Evolutionary conservation across 2,329 filamentous ascomycete species (phyloP).

Genomic region (Orbilia blumenaviensis): DNA sequence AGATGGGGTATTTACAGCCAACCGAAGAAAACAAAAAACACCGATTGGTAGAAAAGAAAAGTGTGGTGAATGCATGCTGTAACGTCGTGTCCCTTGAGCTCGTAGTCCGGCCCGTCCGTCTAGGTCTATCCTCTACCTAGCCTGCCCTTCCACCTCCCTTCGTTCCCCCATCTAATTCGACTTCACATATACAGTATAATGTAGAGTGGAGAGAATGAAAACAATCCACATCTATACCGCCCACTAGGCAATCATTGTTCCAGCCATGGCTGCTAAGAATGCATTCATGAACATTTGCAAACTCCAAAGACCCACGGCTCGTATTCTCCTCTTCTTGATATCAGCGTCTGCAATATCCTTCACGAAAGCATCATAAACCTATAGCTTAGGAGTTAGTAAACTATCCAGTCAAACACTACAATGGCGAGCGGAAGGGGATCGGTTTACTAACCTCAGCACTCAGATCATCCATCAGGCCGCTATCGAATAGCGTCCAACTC

Average conservation of each 20-base stretch:
- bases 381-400: too few species aligned
- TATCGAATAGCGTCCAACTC: conserved; percentile 93
- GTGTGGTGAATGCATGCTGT: not conserved
- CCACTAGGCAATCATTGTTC: conserved; percentile 65
- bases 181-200: too few species aligned
- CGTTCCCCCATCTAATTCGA: not conserved
- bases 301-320: conserved; percentile 97
- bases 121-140: conserved; percentile 7
- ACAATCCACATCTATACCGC: conserved; percentile 50
- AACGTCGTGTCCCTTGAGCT: not conserved
- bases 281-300: conserved; percentile 91
- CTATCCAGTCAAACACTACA: too few species aligned
- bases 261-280: conserved; percentile 92
- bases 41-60: conserved; percentile 6
- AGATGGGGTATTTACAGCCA: conserved; percentile 8
- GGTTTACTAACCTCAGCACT: conserved; percentile 79
- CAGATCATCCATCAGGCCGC: conserved; percentile 90
- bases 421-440: too few species aligned
- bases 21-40: not conserved
- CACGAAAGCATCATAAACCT: conserved; percentile 92
- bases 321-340: conserved; percentile 83
- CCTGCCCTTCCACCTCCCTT: not conserved
- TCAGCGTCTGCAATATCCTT: conserved; percentile 89
- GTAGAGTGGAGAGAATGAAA: not conserved
- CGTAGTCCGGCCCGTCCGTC: not conserved